Evolutionary conservation across 2,329 filamentous ascomycete genomes (phyloP), one percentile per base, ranked within the genome.

Genomic region (Fusarium heterosporum): DNA sequence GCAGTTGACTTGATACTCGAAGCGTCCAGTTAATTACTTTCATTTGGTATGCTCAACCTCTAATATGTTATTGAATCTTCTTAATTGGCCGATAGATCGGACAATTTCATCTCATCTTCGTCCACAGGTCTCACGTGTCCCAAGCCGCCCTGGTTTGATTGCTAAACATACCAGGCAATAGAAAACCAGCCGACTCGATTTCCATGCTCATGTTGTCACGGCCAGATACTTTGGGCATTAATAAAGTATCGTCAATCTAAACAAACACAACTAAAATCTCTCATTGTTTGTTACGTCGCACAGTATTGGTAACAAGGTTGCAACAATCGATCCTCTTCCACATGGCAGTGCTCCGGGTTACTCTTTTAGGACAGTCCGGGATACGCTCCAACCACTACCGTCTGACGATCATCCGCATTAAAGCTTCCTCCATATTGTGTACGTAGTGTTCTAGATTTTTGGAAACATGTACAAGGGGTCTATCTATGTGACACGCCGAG

Each of bases 341-440:
- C 55, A 29, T 34, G 55, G 47, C 26, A 25, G 29, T 43, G 26
- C 38, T 9, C 49, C 66, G 68, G 64, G 6, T 66, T 72, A n/a
- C 70, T 59, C 26, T 9, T 62, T 70, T 66, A n/a, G 49, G 61
- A 47, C 30, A 68, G 29, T n/a, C 63, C 66, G 68, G 43, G 9
- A 40, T 52, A 65, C 43, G 22, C 32, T 25, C 14, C 39, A 28
- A 43, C 51, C 29, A 36, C 17, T 10, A 11, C 39, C 30, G 10
- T 38, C 42, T 41, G 45, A 55, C 55, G 61, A 66, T 68, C 61
- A 55, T 69, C 65, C 61, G 30, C 60, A 68, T 45, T 34, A 13
- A 26, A 43, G 14, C 40, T 50, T 41, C 56, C 39, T 39, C 43
- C 22, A 45, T 45, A 29, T 16, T 16, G 7, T 8, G 14, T 34